Percentiles rank a stretch among this genome's conserved stretches.
Evolutionary conservation across 768 basidiomycete species (phyloP).

Genomic region (Suillus sp.): DNA sequence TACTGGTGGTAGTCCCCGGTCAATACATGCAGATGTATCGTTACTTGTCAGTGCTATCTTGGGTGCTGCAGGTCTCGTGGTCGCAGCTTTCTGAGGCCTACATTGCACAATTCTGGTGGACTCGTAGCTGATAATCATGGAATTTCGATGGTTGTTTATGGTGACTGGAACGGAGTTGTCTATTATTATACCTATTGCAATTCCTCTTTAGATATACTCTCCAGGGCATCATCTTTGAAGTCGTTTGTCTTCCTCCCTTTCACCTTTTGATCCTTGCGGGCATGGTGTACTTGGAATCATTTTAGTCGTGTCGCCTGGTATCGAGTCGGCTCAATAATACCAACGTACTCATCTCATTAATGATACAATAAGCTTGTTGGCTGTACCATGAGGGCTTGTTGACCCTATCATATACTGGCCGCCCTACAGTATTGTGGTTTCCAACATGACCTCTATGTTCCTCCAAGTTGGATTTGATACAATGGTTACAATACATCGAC

Average conservation of each 20-base stretch:
- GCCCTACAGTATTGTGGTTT: neutral
- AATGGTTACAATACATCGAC: neutral
- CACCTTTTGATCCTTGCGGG: neutral
- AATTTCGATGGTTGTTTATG: neutral
- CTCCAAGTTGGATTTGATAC: neutral
- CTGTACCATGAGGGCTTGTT: neutral
- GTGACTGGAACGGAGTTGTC: neutral
- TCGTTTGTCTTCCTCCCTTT: neutral
- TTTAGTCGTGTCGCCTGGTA: neutral
- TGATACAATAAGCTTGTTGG: constrained; percentile 1
- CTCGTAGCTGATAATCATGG: neutral
- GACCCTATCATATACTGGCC: no score
- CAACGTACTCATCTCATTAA: constrained; percentile 4
- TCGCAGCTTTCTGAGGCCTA: constrained; percentile 29
- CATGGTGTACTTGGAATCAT: neutral
- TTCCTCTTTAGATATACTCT: constrained; percentile 5
- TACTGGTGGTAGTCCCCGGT: constrained; percentile 30
- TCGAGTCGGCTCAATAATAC: neutral
- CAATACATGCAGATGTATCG: constrained; percentile 28
- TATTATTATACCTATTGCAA: constrained; percentile 4
- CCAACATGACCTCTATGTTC: neutral
- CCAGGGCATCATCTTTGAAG: neutral
- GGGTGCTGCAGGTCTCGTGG: constrained; percentile 36
- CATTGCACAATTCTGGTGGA: neutral
- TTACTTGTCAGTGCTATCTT: constrained; percentile 34